Evolutionary conservation across 2,329 filamentous ascomycete species (phyloP).

Genomic region (Curvularia hawaiiensis): DNA sequence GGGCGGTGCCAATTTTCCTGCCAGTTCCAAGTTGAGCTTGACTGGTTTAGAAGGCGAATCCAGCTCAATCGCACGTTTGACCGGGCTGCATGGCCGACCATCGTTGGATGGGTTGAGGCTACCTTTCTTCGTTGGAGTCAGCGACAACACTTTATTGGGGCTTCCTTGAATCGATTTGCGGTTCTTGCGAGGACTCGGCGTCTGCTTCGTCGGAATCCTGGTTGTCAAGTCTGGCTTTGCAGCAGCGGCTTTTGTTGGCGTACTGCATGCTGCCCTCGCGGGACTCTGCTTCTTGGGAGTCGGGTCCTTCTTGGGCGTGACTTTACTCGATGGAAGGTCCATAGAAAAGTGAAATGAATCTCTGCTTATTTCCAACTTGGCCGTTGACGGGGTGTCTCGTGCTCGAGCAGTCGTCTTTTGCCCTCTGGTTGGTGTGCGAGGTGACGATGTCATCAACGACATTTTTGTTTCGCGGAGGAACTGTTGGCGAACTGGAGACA

Average conservation of each 20-base stretch:
- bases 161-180: conserved; percentile 2
- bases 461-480: conserved; percentile 25
- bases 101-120: not conserved
- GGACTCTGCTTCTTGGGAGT: not conserved
- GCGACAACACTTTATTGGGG: not conserved
- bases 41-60: not conserved
- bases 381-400: conserved; percentile 8
- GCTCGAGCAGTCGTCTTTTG: conserved; percentile 4
- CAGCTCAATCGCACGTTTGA: conserved; percentile 6
- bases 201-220: not conserved
- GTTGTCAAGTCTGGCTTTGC: not conserved
- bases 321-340: conserved; percentile 26
- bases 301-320: conserved; percentile 14
- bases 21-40: not conserved
- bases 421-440: conserved; percentile 18
- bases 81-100: conserved; percentile 7
- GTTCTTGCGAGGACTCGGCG: conserved; percentile 11
- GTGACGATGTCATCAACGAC: conserved; percentile 24
- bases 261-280: not conserved
- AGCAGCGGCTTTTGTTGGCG: not conserved
- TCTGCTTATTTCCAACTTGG: conserved; percentile 23
- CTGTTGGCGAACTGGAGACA: conserved; percentile 20
- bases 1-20: not conserved
- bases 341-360: conserved; percentile 30
- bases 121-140: not conserved